Base-by-base conservation (phyloP, 495 filamentous ascomycete species). In the Penicillium verhagenii region DNA sequence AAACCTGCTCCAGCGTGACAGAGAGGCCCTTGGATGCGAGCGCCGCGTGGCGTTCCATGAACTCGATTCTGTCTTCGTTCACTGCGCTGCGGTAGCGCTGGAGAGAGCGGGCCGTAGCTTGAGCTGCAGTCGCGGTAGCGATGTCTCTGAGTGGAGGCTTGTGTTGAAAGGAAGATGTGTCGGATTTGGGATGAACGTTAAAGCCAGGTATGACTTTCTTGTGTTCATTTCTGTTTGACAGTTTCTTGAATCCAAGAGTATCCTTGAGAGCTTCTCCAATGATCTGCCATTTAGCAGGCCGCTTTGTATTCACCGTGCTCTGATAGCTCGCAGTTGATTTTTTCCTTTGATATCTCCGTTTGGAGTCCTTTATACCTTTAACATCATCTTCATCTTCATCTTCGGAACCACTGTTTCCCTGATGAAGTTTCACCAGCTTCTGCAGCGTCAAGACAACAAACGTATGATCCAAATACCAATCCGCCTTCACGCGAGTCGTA, bases 1-100 rank as follows among this genome's bases (percentile, higher is more conserved):
- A 90, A 1, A 96, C 93, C 65, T 96, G 93, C 70, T 97, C 93
- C n/a, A 92, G 85, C 20, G 84, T 85, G 13, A 96, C 90, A n/a
- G 82, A 83, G 3, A 93, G 70, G 0, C 86, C 76, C 60, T 82
- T 87, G 0, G 79, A 67, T 6, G 82, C 72, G 4, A 96, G 73
- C 10, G 85, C 78, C 7, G 90, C 91, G 66, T 96, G 83, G 21
- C 77, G 79, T 71, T 96, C 91, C 88, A 97, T 90, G 63, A 86
- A 96, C 29, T 81, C 79, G 7, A 86, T 87, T 18, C 90, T 76
- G 23, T 87, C 83, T 50, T 87, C 79, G 54, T 95, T 94, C 4
- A 84, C 83, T 1, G 86, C 85, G 24, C 88, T 86, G 49, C 90
- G 86, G 62, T 87, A 93, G 2, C 84, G 77, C 65, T 95, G 91